Conservation (phyloP, 2,329 filamentous ascomycete species). For the Botrytis tulipae region DNA sequence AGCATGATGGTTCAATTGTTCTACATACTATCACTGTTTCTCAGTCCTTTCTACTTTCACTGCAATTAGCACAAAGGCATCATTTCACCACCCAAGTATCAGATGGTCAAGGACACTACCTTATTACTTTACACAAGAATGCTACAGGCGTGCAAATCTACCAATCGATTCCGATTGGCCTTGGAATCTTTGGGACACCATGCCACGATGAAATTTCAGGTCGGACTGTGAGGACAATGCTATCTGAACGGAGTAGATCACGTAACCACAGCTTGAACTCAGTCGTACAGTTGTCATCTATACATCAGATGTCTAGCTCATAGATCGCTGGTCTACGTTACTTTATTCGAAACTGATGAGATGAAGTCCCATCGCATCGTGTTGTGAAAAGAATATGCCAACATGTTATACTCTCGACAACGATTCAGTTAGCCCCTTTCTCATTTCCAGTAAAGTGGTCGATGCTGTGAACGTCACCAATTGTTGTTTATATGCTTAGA, state of each 20-base stretch:
- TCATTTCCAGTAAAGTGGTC: background rate
- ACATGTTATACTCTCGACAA: background rate
- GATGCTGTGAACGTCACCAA: background rate
- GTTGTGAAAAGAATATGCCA: background rate
- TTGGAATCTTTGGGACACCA: background rate
- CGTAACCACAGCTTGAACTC: background rate
- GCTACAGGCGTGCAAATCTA: background rate
- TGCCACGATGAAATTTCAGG: background rate
- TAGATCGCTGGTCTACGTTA: background rate
- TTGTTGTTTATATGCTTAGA: background rate
- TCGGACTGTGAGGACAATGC: background rate
- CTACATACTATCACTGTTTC: background rate
- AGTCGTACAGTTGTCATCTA: background rate
- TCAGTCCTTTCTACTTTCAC: background rate
- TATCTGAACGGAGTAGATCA: background rate
- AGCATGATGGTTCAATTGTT: no score
- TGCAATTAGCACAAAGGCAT: background rate
- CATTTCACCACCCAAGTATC: background rate
- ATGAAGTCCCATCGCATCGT: background rate
- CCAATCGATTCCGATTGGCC: background rate
- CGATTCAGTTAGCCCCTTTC: background rate
- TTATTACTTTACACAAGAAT: background rate
- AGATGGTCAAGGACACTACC: no score
- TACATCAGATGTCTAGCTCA: background rate
- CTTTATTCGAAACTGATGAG: background rate